phyloP scores from a whole-genome alignment of 164 flowering plant genomes.

The Dillenia suffruticosa region DNA sequence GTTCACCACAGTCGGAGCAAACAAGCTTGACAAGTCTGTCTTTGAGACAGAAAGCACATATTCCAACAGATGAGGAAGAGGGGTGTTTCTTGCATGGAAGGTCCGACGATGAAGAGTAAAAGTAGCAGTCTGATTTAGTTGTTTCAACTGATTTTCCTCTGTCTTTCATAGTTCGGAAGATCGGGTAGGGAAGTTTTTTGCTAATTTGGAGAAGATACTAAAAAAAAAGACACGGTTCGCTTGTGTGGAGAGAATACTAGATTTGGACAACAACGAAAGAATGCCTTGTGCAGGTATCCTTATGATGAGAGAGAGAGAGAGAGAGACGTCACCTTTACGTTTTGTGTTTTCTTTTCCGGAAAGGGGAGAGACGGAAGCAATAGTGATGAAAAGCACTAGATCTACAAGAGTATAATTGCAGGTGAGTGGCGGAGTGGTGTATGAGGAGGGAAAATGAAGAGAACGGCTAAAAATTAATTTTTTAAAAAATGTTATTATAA shows the following conservation, averaged over 20 bases:
- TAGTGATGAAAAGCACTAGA: not conserved
- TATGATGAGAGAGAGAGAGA: constrained; percentile 1
- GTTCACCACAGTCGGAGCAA: constrained; percentile 85
- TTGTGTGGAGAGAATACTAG: not conserved
- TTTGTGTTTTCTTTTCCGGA: constrained; percentile 13
- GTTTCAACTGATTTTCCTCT: constrained; percentile 44
- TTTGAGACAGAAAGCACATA: constrained; percentile 73
- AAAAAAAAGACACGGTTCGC: not conserved
- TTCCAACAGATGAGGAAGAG: constrained; percentile 58
- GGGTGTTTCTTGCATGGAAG: constrained; percentile 71
- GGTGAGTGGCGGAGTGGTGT: too few relatives aligned
- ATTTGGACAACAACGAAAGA: not conserved
- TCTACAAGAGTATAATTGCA: too few relatives aligned
- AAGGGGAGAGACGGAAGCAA: not conserved
- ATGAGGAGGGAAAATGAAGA: too few relatives aligned
- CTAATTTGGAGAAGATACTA: not conserved
- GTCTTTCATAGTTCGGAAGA: constrained; percentile 35
- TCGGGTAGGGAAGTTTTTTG: not conserved
- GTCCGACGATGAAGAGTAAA: constrained; percentile 34
- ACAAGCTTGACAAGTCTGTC: constrained; percentile 66
- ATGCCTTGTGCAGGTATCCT: not conserved
- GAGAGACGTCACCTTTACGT: constrained; percentile 51
- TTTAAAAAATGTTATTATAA: too few relatives aligned
- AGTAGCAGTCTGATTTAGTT: constrained; percentile 6
- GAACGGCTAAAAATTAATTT: too few relatives aligned